Evolutionary conservation across 2,329 filamentous ascomycete genomes (phyloP).

Genomic region (Rutstroemia sp.): DNA sequence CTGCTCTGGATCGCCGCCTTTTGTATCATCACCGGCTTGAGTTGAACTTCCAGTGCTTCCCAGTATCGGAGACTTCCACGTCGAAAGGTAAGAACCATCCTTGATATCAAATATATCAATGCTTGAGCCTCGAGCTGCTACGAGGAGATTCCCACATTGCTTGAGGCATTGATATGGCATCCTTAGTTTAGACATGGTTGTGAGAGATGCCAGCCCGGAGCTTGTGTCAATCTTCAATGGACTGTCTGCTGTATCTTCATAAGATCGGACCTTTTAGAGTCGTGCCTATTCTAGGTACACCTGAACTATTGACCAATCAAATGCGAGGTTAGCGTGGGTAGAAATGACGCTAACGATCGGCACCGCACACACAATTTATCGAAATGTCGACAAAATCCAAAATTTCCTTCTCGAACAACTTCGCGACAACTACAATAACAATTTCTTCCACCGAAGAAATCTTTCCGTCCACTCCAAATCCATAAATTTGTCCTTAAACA

Average conservation of each 20-base stretch:
- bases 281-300: too few species aligned
- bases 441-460: slow-evolving; percentile 9
- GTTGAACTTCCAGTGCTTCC: slow-evolving; percentile 7
- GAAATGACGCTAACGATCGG: slow-evolving; percentile 1
- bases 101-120: slow-evolving; percentile 59
- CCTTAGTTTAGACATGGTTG: slow-evolving; percentile 31
- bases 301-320: background rate
- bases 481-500: slow-evolving; percentile 77
- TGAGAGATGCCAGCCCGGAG: background rate
- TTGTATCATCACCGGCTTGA: background rate
- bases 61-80: slow-evolving; percentile 25
- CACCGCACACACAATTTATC: slow-evolving; percentile 11
- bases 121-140: slow-evolving; percentile 66
- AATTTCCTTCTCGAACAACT: background rate
- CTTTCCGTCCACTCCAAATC: slow-evolving; percentile 16
- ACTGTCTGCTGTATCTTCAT: background rate
- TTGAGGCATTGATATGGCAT: slow-evolving; percentile 60
- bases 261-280: background rate
- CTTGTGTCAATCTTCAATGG: too few species aligned
- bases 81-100: slow-evolving; percentile 50
- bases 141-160: slow-evolving; percentile 48
- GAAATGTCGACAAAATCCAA: background rate
- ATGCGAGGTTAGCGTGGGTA: background rate
- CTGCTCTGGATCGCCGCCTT: background rate
- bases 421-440: slow-evolving; percentile 6